Conservation (phyloP, 352 stramenopile species). For the Globisporangium rhizosaccharum region DNA sequence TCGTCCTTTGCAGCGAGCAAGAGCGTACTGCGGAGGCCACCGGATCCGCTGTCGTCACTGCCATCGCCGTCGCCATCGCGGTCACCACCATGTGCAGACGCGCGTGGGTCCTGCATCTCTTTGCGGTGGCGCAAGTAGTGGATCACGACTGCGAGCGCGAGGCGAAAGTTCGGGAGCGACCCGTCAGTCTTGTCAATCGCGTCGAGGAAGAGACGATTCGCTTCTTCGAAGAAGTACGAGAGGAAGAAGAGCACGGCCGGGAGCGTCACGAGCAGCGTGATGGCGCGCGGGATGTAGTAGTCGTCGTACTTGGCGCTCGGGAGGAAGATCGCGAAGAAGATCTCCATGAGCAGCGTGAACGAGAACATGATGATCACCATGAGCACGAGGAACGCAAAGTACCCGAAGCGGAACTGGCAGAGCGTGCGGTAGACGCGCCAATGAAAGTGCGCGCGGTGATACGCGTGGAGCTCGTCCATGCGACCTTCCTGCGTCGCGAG, state of each 20-base stretch:
- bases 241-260: slow-evolving; percentile 68
- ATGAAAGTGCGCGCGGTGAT: slow-evolving; percentile 30
- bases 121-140: slow-evolving; percentile 70
- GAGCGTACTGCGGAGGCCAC: slow-evolving; percentile 12
- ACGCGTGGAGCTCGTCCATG: slow-evolving; percentile 47
- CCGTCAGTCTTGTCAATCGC: slow-evolving; percentile 69
- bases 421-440: slow-evolving; percentile 71
- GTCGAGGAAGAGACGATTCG: slow-evolving; percentile 60
- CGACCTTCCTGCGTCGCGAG: slow-evolving; percentile 47
- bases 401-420: slow-evolving; percentile 75
- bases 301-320: slow-evolving; percentile 68
- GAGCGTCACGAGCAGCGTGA: slow-evolving; percentile 50
- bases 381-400: slow-evolving; percentile 75
- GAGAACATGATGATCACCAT: slow-evolving; percentile 85
- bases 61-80: not conserved
- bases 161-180: slow-evolving; percentile 68
- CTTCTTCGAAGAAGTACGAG: slow-evolving; percentile 79
- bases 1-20: slow-evolving; percentile 47
- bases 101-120: slow-evolving; percentile 33
- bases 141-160: slow-evolving; percentile 69
- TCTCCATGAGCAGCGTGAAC: slow-evolving; percentile 80
- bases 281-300: slow-evolving; percentile 54
- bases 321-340: slow-evolving; percentile 83
- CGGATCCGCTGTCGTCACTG: not conserved
- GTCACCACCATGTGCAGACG: not conserved